Evolutionary conservation across 257 asterid species (phyloP), one percentile per base, ranked within the genome.

Genomic region (Gentiana dahurica): DNA sequence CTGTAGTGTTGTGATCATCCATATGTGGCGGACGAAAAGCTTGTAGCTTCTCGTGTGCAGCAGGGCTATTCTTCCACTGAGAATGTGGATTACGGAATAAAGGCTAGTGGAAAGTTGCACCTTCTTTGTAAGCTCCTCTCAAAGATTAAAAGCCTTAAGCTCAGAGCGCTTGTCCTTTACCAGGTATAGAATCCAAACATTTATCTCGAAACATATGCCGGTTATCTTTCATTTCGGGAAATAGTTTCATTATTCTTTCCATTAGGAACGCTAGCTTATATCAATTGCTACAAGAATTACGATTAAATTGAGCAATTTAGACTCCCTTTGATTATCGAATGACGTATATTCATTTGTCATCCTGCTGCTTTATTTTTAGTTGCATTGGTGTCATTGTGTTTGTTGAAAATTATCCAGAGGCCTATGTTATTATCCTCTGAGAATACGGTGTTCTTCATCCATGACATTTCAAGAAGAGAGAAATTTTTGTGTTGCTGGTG

Each of bases 1-100:
- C 46, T 41, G 64, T 74, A 91, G 98, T 88, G 92, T 64, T 91
- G 98, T 54, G 80, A 75, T 71, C 98, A 91, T 73, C 96, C 98
- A 8, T 85, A 81, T 64, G 77, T 85, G 39, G 70, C 78, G 76
- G 94, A 88, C 51, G 24, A 73, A 32, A 71, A 77, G 60, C 49
- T 74, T 46, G 85, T 77, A 75, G 62, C 66, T 57, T 75, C 78
- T 62, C 38, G 82, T 50, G 71, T 66, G 55, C 77, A 10, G 10
- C 73, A 59, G 76, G 74, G 65, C 74, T 79, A 68, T 64, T 10
- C 74, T 53, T 68, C 65, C 54, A 52, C 65, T 11, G 87, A 78
- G 63, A 49, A 72, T 51, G 70, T 81, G 77, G 86, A 85, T 51
- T 59, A 75, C 67, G 98, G 86, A 39, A 78, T 85, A 68, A 75